Percentiles rank a stretch among this genome's conserved stretches.
Evolutionary conservation across 768 basidiomycete species (phyloP).

Genomic region (Boletus barrowsii): DNA sequence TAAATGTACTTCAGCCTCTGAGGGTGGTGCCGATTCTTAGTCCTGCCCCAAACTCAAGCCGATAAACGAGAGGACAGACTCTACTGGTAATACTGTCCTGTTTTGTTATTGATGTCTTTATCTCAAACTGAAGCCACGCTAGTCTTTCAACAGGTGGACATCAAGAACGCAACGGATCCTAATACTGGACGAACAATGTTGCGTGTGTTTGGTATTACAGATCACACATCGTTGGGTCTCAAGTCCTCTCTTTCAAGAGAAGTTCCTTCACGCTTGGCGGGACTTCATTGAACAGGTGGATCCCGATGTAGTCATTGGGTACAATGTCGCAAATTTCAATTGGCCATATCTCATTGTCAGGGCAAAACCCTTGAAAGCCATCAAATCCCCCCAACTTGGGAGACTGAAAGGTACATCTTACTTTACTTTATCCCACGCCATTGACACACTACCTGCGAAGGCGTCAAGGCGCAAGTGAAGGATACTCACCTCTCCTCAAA

Average conservation of each 20-base stretch:
- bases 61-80: slow-evolving; percentile 59
- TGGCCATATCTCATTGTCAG: slow-evolving; percentile 94
- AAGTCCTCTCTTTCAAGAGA: slow-evolving; percentile 79
- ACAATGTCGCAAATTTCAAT: slow-evolving; percentile 94
- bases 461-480: slow-evolving; percentile 73
- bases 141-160: slow-evolving; percentile 98
- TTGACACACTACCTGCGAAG: slow-evolving; percentile 39
- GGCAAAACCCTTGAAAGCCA: slow-evolving; percentile 73
- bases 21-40: slow-evolving; percentile 80
- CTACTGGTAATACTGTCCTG: slow-evolving; percentile 59
- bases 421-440: neutral
- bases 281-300: slow-evolving; percentile 88
- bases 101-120: neutral
- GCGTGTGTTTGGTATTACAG: slow-evolving; percentile 88
- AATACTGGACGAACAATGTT: slow-evolving; percentile 42
- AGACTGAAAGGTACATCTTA: slow-evolving; percentile 60
- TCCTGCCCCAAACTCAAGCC: slow-evolving; percentile 54
- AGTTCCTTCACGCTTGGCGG: slow-evolving; percentile 81
- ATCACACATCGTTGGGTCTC: slow-evolving; percentile 95
- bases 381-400: slow-evolving; percentile 71
- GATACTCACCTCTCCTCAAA: slow-evolving; percentile 97
- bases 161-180: slow-evolving; percentile 62
- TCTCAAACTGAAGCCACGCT: neutral
- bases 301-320: slow-evolving; percentile 94
- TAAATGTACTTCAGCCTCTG: slow-evolving; percentile 45